Percentiles rank a stretch among this genome's conserved stretches.
Conservation (phyloP, 495 filamentous ascomycete genomes). For the Annulohypoxylon bovei region DNA sequence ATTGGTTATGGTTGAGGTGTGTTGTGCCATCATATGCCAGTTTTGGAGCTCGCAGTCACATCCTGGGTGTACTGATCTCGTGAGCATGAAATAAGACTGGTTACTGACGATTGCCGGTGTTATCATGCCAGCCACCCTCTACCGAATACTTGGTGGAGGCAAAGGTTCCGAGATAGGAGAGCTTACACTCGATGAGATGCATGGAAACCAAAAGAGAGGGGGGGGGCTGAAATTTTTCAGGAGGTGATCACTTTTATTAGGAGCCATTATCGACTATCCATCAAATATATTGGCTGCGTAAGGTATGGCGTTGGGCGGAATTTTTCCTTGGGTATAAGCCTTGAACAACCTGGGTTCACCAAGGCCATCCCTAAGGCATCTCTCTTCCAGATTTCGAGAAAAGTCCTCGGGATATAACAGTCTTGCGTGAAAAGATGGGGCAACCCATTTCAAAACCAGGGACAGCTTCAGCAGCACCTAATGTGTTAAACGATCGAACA, state of each 20-base stretch:
- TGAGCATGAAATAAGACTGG: background rate
- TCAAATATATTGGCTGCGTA: too few species aligned
- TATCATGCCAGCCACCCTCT: background rate
- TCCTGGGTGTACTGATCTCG: background rate
- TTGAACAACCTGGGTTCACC: background rate
- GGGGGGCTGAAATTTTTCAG: background rate
- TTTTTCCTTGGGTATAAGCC: too few species aligned
- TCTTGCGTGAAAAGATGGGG: background rate
- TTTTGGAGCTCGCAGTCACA: background rate
- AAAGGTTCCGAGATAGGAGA: background rate
- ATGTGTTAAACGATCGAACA: background rate
- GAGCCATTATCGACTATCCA: too few species aligned
- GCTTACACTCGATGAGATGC: too few species aligned
- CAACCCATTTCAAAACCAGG: background rate
- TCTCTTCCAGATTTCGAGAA: too few species aligned
- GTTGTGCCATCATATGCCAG: background rate
- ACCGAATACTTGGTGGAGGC: background rate
- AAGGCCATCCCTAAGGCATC: background rate
- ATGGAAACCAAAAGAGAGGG: background rate
- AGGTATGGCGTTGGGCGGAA: too few species aligned
- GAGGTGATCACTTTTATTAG: background rate
- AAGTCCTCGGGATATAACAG: too few species aligned
- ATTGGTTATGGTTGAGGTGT: background rate
- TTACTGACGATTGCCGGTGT: background rate
- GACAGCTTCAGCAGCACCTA: background rate